phyloP scores from a whole-genome alignment of 2,329 filamentous ascomycete genomes.

The Penicillium sp. region DNA sequence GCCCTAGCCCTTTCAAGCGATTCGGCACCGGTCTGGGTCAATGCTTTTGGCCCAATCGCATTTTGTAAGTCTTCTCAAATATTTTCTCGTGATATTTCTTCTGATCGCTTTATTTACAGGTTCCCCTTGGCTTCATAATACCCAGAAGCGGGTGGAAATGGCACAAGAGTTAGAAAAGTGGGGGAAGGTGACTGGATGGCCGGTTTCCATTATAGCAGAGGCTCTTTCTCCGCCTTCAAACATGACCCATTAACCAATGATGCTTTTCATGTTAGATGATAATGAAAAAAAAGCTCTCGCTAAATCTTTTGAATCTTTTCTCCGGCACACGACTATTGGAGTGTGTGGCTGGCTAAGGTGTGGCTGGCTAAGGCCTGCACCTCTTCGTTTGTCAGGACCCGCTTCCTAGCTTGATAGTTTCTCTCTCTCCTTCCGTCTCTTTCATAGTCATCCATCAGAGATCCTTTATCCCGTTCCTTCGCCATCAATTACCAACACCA shows the following conservation, averaged over 20 bases:
- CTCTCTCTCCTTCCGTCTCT: too few species aligned
- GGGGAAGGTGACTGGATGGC: background rate
- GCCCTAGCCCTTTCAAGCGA: too few species aligned
- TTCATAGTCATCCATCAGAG: too few species aligned
- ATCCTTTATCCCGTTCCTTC: background rate
- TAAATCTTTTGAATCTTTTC: too few species aligned
- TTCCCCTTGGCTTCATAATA: background rate
- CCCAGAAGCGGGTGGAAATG: background rate
- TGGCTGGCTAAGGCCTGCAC: too few species aligned
- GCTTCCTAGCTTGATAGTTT: too few species aligned
- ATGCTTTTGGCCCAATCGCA: background rate
- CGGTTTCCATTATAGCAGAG: background rate
- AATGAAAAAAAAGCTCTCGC: too few species aligned
- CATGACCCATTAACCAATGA: background rate
- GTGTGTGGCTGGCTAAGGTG: too few species aligned
- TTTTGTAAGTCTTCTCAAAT: background rate
- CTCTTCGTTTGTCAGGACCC: too few species aligned
- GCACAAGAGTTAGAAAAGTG: background rate
- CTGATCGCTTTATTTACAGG: background rate
- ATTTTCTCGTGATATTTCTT: background rate
- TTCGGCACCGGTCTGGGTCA: background rate
- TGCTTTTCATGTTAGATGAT: too few species aligned
- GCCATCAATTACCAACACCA: background rate
- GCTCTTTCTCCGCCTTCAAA: background rate
- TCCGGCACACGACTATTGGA: too few species aligned